Evolutionary conservation across 306 rosid species (phyloP).

Genomic region (Prunus fruticosa): DNA sequence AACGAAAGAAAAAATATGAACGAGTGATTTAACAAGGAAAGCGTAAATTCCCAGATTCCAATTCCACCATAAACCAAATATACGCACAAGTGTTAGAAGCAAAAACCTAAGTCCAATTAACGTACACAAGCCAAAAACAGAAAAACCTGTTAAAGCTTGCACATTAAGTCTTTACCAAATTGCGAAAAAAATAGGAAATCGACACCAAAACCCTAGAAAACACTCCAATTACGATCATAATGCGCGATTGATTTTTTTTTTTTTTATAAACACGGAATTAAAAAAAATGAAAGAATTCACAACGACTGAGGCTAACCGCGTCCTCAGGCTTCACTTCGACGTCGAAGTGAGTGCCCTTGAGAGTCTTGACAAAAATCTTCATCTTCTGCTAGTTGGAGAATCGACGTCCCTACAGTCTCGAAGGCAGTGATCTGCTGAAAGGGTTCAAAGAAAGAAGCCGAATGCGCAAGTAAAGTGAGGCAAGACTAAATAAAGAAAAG

Average conservation of each 20-base stretch:
- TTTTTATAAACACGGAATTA: neutral
- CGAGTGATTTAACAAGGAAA: neutral
- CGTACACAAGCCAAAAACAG: neutral
- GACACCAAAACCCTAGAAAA: constrained; percentile 1
- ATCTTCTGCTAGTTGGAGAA: constrained; percentile 35
- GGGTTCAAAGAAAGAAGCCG: constrained; percentile 30
- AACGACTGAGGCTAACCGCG: constrained; percentile 36
- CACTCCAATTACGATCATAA: constrained; percentile 12
- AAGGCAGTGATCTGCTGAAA: constrained; percentile 29
- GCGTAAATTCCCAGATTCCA: neutral
- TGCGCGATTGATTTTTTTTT: neutral
- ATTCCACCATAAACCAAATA: neutral
- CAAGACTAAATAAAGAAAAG: neutral
- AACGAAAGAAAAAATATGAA: neutral
- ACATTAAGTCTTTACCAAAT: neutral
- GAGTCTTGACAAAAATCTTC: constrained; percentile 91
- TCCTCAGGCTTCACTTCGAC: constrained; percentile 72
- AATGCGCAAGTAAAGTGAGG: constrained; percentile 30
- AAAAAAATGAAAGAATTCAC: neutral
- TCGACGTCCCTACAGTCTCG: constrained; percentile 30
- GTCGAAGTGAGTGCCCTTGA: constrained; percentile 87
- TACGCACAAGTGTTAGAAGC: neutral
- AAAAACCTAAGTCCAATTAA: neutral
- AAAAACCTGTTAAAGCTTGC: neutral
- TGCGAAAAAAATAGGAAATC: neutral